Base-by-base conservation (phyloP, 768 basidiomycete species). In the Trametes maxima region DNA sequence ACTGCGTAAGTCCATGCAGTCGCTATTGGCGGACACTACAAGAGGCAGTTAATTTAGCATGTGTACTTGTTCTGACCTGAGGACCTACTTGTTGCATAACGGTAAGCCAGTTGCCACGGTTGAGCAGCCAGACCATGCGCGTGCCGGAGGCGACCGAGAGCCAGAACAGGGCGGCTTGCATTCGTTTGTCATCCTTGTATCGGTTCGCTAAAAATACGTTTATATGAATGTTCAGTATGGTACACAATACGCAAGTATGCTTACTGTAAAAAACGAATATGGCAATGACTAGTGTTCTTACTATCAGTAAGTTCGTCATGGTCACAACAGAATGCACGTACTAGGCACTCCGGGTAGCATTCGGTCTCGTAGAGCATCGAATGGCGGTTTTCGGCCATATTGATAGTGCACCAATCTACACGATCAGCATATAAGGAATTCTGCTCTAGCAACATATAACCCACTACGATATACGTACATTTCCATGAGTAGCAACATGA, bases 1-100 rank as follows among this genome's bases (percentile, higher is more conserved):
- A 92, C 77, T 3, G 84, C 79, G 67, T 89, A 94, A 10, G 92
- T 77, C 92, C 92, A 94, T 6, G 89, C 69, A 0, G 91, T 92
- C 2, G 86, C 86, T 56, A 93, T 74, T 12, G 92, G 89, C 13
- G 92, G 92, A 59, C 82, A 82, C 92, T 94, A 24, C 1, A 57
- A 37, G 37, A 54, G 16, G 62, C 58, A 37, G 43, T 35, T 19
- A 48, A 4, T 49, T 63, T 25, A 64, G 13, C 19, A 19, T 13
- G 1, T 60, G 39, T 24, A 44, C 25, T 45, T 35, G 10, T n/a
- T 16, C 12, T 33, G 36, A 28, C 12, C 16, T 36, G 8, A 17
- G 14, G 13, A 65, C 73, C 43, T 55, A 91, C 92, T 82, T 93
- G 90, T 47, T 80, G 81, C 79, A 94, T 91, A 67, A 88, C 88